These are phyloP conservation scores for Citrullus amarus DNA, from an alignment of 306 rosid genomes.

Conservation along the genomic window DNA sequence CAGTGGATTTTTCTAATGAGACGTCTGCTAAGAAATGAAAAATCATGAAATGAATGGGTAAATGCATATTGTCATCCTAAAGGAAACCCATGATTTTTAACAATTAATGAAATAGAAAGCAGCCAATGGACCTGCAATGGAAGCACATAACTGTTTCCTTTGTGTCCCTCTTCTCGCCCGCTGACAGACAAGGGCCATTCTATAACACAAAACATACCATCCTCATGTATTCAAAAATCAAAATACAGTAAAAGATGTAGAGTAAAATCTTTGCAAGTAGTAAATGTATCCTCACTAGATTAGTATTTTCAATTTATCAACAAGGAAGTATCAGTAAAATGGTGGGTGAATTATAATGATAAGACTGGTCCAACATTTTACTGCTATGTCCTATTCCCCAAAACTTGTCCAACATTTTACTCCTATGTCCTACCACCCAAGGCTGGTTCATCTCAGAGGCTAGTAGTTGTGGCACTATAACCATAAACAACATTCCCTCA, in stretches of 20 bases:
- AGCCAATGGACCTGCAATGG: not conserved
- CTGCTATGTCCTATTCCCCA: not conserved
- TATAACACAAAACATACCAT: not conserved
- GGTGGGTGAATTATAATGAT: not conserved
- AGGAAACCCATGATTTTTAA: not conserved
- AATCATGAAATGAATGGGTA: not conserved
- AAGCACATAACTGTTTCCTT: not conserved
- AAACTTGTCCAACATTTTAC: too few relatives aligned
- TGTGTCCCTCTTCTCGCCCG: not conserved
- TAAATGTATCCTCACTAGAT: not conserved
- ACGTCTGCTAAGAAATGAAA: slow-evolving; percentile 26
- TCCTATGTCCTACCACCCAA: not conserved
- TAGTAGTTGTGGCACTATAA: not conserved
- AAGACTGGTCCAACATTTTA: not conserved
- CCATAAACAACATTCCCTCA: not conserved
- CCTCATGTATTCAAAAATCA: not conserved
- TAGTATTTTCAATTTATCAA: not conserved
- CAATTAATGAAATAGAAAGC: not conserved
- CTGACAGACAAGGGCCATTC: slow-evolving; percentile 5
- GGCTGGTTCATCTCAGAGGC: not conserved
- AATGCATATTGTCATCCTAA: not conserved
- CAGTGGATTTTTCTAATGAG: slow-evolving; percentile 25
- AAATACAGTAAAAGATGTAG: not conserved
- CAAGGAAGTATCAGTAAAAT: not conserved
- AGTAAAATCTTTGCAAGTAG: not conserved